These are phyloP conservation scores for Lomentospora prolificans DNA, from an alignment of 2,329 filamentous ascomycete species.

Conservation along the genomic window DNA sequence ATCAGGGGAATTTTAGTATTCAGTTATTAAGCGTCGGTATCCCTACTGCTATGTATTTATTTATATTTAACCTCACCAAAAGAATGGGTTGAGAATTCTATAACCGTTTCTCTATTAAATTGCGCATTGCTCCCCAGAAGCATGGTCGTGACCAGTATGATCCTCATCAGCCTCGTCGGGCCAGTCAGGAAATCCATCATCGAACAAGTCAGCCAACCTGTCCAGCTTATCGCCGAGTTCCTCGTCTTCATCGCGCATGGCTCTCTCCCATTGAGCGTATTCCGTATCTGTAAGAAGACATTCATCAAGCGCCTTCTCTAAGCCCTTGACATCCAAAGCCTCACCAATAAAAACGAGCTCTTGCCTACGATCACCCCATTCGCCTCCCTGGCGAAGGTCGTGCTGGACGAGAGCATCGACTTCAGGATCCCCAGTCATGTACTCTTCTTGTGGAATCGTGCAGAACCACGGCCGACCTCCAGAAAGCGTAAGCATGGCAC, in stretches of 20 bases:
- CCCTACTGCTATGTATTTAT: too few relatives aligned
- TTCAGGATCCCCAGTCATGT: conserved; percentile 35
- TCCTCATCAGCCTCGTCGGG: conserved; percentile 30
- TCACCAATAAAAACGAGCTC: conserved; percentile 69
- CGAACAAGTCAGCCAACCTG: conserved; percentile 39
- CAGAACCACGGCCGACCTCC: conserved; percentile 51
- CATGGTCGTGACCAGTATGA: conserved; percentile 17
- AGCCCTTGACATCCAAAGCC: conserved; percentile 39
- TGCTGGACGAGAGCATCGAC: conserved; percentile 38
- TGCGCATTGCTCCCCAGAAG: not conserved
- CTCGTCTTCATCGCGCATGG: conserved; percentile 33
- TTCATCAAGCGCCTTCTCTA: conserved; percentile 45
- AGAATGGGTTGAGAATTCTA: too few relatives aligned
- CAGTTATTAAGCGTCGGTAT: too few relatives aligned
- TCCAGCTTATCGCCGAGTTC: conserved; percentile 30
- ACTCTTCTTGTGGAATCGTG: conserved; percentile 42
- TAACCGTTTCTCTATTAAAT: too few relatives aligned
- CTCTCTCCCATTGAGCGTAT: conserved; percentile 39
- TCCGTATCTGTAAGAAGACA: conserved; percentile 55
- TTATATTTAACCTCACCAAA: too few relatives aligned
- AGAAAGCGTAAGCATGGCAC: conserved; percentile 51
- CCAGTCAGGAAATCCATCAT: conserved; percentile 52
- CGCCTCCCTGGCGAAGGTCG: conserved; percentile 41
- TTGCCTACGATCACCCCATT: conserved; percentile 62
- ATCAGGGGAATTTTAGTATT: too few relatives aligned